A percentile compares a stretch with the other conserved stretches of the same genome.
Conservation (phyloP, 495 filamentous ascomycete species). For the Trichoderma gamsii region DNA sequence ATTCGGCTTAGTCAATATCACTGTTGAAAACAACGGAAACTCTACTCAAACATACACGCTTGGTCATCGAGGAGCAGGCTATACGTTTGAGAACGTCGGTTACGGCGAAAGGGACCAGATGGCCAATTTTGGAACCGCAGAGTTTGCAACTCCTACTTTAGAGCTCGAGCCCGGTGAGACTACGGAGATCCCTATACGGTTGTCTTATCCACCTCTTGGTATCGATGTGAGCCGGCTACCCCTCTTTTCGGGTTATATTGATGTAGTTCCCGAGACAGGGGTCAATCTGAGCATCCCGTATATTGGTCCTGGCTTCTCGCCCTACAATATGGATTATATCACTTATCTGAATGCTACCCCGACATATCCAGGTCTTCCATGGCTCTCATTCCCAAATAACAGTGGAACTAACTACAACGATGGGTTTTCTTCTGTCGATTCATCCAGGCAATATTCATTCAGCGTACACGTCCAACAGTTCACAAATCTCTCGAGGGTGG, state of each 20-base stretch:
- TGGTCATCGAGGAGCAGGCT: neutral
- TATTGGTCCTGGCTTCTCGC: neutral
- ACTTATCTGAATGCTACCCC: neutral
- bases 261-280: neutral
- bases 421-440: neutral
- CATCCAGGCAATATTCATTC: neutral
- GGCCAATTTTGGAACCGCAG: neutral
- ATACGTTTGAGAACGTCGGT: neutral
- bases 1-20: neutral
- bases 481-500: neutral
- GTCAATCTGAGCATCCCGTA: neutral
- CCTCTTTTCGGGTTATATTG: neutral
- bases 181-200: neutral
- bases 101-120: neutral
- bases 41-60: neutral
- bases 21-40: neutral
- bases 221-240: neutral
- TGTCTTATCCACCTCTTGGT: neutral
- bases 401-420: neutral
- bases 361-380: neutral
- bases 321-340: neutral
- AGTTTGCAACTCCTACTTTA: neutral
- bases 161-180: neutral
- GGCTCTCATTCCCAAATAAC: neutral
- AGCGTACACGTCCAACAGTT: neutral